Evolutionary conservation across 2,329 filamentous ascomycete species (phyloP).

Genomic region (Aspergillus sp.): DNA sequence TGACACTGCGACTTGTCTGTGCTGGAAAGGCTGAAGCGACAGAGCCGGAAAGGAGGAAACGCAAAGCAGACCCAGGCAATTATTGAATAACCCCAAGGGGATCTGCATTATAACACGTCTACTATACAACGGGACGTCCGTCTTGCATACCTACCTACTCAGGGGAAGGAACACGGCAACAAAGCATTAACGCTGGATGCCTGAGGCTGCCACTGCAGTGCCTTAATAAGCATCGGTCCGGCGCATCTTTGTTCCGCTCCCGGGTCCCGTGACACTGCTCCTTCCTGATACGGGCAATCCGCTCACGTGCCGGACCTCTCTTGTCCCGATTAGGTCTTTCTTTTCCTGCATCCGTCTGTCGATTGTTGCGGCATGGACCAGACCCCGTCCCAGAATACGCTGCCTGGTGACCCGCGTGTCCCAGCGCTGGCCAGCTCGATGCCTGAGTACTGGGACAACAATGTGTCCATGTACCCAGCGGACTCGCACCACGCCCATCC

Average conservation of each 20-base stretch:
- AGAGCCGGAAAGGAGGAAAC: constrained; percentile 2
- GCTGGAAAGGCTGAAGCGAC: constrained; percentile 3
- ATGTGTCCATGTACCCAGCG: constrained; percentile 17
- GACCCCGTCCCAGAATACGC: constrained; percentile 19
- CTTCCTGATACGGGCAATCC: constrained; percentile 6
- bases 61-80: constrained; percentile 2
- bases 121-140: constrained; percentile 6
- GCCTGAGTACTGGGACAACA: constrained; percentile 29
- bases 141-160: constrained; percentile 1
- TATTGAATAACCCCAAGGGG: constrained; percentile 1
- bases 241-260: not conserved
- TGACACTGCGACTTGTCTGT: not conserved
- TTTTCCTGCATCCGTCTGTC: not conserved
- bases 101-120: constrained; percentile 14
- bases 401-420: constrained; percentile 20
- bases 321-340: too few species aligned
- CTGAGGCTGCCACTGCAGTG: constrained; percentile 2
- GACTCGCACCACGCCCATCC: constrained; percentile 18
- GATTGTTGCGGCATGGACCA: constrained; percentile 22
- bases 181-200: constrained; percentile 4
- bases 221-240: not conserved
- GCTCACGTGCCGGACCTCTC: too few species aligned
- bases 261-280: not conserved
- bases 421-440: constrained; percentile 19
- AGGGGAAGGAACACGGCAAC: constrained; percentile 2